Evolutionary conservation across 164 flowering plant species (phyloP).

Genomic region (Vitis rupestris): DNA sequence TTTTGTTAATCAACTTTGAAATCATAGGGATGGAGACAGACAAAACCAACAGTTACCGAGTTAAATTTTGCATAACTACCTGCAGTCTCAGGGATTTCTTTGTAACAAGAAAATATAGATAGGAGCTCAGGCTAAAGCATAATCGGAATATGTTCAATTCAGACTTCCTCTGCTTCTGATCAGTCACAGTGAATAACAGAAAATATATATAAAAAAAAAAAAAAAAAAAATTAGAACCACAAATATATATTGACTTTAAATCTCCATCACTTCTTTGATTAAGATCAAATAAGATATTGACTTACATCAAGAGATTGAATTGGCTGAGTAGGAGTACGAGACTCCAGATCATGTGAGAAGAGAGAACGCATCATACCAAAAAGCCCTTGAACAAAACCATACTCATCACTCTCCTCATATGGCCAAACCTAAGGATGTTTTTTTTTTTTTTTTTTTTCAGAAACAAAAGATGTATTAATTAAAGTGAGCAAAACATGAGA

Average conservation of each 20-base stretch:
- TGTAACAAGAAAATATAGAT: constrained; percentile 77
- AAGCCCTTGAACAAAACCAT: constrained; percentile 89
- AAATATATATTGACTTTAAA: neutral
- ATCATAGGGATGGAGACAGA: neutral
- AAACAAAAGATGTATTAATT: too few relatives aligned
- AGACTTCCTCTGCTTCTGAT: constrained; percentile 49
- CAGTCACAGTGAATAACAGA: neutral
- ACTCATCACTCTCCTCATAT: constrained; percentile 82
- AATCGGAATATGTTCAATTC: constrained; percentile 55
- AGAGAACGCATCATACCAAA: constrained; percentile 73
- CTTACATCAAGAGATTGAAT: constrained; percentile 42
- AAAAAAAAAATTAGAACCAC: neutral
- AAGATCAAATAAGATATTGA: neutral
- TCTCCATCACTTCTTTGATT: neutral
- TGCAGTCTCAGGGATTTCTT: constrained; percentile 73
- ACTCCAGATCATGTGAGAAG: constrained; percentile 48
- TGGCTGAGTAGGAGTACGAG: constrained; percentile 26
- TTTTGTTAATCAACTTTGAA: too few relatives aligned
- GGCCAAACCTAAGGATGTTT: constrained; percentile 70
- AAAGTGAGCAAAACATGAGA: neutral
- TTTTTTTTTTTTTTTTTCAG: too few relatives aligned
- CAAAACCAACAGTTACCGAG: neutral
- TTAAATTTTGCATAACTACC: constrained; percentile 36
- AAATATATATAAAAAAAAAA: too few relatives aligned
- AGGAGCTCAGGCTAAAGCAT: constrained; percentile 78